Conservation (phyloP, 768 basidiomycete genomes). For the Mrakia frigida region DNA sequence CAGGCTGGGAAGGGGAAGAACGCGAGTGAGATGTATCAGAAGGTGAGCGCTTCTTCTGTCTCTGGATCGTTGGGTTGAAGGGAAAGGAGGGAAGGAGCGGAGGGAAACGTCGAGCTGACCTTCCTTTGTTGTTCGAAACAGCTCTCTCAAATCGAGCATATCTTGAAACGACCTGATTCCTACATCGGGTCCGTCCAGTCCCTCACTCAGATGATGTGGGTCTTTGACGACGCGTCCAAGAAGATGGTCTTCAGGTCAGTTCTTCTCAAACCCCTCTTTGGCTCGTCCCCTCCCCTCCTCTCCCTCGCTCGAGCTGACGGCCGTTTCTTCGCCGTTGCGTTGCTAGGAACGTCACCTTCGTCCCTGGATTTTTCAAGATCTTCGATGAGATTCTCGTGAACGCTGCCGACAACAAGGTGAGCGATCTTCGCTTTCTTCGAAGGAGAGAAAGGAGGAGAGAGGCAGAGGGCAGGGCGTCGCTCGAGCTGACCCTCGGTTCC, state of each 20-base stretch:
- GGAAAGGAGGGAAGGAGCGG: neutral
- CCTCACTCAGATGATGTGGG: conserved; percentile 85
- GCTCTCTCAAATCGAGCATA: conserved; percentile 93
- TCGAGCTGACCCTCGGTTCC: neutral
- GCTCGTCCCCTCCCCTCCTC: neutral
- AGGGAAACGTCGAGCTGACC: neutral
- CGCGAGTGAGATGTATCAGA: conserved; percentile 83
- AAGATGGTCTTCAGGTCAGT: conserved; percentile 77
- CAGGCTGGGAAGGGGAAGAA: conserved; percentile 59
- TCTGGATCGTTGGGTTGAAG: neutral
- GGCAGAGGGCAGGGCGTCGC: no score
- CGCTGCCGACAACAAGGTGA: conserved; percentile 96
- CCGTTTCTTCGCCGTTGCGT: neutral
- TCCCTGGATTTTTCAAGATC: conserved; percentile 98
- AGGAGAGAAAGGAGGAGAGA: neutral
- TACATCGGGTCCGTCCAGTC: conserved; percentile 96
- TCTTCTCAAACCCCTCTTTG: neutral
- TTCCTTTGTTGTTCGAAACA: conserved; percentile 42
- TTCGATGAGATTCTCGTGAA: conserved; percentile 99
- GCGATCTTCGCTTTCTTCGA: neutral
- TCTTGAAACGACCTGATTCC: conserved; percentile 54
- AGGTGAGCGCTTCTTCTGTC: conserved; percentile 51
- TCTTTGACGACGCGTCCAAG: conserved; percentile 75
- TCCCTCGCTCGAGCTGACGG: neutral
- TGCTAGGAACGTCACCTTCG: conserved; percentile 59